A percentile compares a stretch with the other conserved stretches of the same genome.
These are phyloP conservation scores for Solanum neorickii DNA, from an alignment of 257 asterid genomes.

Conservation along the genomic window DNA sequence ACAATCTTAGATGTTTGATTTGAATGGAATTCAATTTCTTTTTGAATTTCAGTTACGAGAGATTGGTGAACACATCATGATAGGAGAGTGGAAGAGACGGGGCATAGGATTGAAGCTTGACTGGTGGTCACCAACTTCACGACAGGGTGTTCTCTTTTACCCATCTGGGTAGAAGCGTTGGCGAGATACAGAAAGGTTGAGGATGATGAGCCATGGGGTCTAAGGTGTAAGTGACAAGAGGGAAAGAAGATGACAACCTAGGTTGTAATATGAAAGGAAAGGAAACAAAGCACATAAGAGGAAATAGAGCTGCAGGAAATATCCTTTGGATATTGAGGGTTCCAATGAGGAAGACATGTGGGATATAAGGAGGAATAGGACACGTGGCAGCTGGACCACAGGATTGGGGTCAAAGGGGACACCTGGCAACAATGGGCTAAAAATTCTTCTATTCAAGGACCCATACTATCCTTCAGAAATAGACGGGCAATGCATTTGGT, in stretches of 20 bases:
- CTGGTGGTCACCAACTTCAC: not conserved
- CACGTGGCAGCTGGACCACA: not conserved
- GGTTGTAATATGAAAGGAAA: not conserved
- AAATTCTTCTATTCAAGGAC: not conserved
- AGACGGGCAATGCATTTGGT: not conserved
- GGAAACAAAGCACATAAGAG: not conserved
- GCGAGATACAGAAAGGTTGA: not conserved
- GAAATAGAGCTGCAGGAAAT: not conserved
- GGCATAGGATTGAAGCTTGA: not conserved
- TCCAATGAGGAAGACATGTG: not conserved
- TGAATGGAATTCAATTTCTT: not conserved
- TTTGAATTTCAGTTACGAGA: not conserved
- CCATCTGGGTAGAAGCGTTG: not conserved
- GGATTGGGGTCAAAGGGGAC: not conserved
- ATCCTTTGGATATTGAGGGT: not conserved
- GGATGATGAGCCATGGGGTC: not conserved
- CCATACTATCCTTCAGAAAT: not conserved
- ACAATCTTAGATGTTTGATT: not conserved
- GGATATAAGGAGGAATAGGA: not conserved
- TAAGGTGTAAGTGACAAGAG: not conserved
- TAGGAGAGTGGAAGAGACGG: not conserved
- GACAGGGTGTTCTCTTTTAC: not conserved
- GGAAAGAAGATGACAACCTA: not conserved
- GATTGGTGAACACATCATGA: not conserved
- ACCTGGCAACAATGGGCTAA: not conserved